Base-by-base conservation (phyloP, 257 asterid species). In the Anisodus acutangulus region DNA sequence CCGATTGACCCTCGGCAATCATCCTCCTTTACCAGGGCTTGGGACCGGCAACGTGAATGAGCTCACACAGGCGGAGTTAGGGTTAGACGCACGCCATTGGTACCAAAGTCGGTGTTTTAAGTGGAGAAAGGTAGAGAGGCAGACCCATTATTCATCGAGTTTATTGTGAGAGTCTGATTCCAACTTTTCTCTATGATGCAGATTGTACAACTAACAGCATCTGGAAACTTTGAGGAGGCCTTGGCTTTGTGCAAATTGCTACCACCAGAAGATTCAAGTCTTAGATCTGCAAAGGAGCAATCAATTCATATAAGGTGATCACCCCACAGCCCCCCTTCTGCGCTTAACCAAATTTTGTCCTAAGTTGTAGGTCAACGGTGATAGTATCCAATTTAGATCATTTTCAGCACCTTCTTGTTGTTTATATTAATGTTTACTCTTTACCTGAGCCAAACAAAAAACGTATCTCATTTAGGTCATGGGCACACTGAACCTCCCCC, bases 131-230 rank as follows among this genome's bases (percentile, higher is more conserved):
- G 12, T 49, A 49, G 11, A 49, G 62, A 13, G 78, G 54, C 3
- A 35, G 49, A 68, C 78, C 53, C 78, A 39, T 68, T 15, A 37
- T 16, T 68, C 53, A 37, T 7, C 10, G 13, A 39, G 53, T 68
- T 68, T 39, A 70, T 43, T 70, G 53, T 17, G 57, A 70, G 79
- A 70, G 57, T 70, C 16, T 76, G 45, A 13, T 85, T 49, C 74
- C 68, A 13, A 26, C 80, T 88, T 74, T 64, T 87, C 85, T 86
- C 85, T 86, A 10, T 87, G 43, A 78, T 86, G 88, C 94, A 97
- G 99, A 97, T 97, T 86, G 97, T 97, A 78, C 99, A 97, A 88
- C 91, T 97, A 86, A 95, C 98, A 86, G 98, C 99, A 86, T 97
- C 98, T 60, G 98, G 98, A 43, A 88, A 97, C 90, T 97, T 97